Base-by-base conservation (phyloP, 2,329 filamentous ascomycete species). In the Talaromyces marneffei region DNA sequence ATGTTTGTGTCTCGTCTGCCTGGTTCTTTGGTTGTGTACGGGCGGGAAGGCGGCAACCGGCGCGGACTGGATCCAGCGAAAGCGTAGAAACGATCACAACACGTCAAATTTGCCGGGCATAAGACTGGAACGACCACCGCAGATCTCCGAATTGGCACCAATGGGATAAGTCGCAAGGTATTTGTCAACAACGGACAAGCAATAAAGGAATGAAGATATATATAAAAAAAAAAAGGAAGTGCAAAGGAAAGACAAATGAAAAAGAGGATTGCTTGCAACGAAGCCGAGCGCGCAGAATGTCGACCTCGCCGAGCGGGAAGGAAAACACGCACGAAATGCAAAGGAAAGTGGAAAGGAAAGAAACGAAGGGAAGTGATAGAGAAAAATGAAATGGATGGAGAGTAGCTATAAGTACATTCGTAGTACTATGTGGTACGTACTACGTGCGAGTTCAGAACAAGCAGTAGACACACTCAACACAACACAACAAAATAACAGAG, bases 221-320 rank as follows among this genome's bases (percentile, higher is more conserved):
- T 16, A 2, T 29, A 20, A 50, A 39, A 35, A n/a, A 48, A 20
- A 9, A 27, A 12, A 4, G n/a, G 14, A 27, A 48, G 8, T 31
- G 44, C 27, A 63, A 58, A 53, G 29, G 59, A 62, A 54, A 33
- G 56, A 64, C 55, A 62, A 64, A 61, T 56, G 62, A 56, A 57
- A 50, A 56, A 18, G 16, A 58, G 37, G 48, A 42, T 59, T n/a
- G 62, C 46, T 50, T 53, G 54, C 62, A 57, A 63, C 46, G 59
- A 59, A 61, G 59, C 42, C 54, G 62, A 63, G 58, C 59, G 55
- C 46, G 54, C 59, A 50, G 25, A 59, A 42, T 57, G 40, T 53
- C 62, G 62, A 64, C 57, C 69, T 72, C 69, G 68, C 67, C 68
- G 68, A 68, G 71, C 68, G 71, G 71, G 20, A 55, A 27, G 71